These are phyloP conservation scores for Carex arenaria DNA, from an alignment of 202 grass and related monocot species.

Conservation along the genomic window DNA sequence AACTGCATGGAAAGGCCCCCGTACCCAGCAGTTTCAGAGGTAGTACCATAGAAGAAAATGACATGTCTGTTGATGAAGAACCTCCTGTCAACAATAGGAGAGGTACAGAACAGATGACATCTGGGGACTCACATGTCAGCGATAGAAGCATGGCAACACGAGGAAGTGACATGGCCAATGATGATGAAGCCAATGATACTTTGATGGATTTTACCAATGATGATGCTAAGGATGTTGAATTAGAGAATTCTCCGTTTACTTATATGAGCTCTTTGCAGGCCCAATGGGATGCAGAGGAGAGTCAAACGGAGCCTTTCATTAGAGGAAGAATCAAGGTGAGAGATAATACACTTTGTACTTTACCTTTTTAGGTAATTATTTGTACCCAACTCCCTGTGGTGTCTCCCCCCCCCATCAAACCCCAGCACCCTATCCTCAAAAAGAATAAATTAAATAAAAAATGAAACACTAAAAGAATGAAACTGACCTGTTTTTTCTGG, in stretches of 20 bases:
- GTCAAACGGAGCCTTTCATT: conserved; percentile 38
- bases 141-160: not conserved
- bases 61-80: conserved; percentile 15
- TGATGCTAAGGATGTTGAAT: conserved; percentile 31
- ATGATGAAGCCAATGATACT: conserved; percentile 1
- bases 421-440: not conserved
- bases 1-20: not conserved
- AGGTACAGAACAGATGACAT: not conserved
- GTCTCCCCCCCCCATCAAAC: not conserved
- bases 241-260: conserved; percentile 70
- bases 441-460: not conserved
- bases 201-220: conserved; percentile 9
- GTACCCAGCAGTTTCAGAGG: not conserved
- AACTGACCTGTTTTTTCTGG: conserved; percentile 23
- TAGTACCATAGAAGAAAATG: conserved; percentile 1
- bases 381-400: not conserved
- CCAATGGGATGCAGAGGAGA: conserved; percentile 48
- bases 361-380: not conserved
- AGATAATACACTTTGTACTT: not conserved
- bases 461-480: not conserved
- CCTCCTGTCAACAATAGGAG: not conserved
- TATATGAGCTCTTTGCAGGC: conserved; percentile 58
- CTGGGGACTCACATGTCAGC: not conserved
- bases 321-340: conserved; percentile 85
- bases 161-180: not conserved